Conservation (phyloP, 495 filamentous ascomycete genomes). For the Penicillium cosmopolitanum region DNA sequence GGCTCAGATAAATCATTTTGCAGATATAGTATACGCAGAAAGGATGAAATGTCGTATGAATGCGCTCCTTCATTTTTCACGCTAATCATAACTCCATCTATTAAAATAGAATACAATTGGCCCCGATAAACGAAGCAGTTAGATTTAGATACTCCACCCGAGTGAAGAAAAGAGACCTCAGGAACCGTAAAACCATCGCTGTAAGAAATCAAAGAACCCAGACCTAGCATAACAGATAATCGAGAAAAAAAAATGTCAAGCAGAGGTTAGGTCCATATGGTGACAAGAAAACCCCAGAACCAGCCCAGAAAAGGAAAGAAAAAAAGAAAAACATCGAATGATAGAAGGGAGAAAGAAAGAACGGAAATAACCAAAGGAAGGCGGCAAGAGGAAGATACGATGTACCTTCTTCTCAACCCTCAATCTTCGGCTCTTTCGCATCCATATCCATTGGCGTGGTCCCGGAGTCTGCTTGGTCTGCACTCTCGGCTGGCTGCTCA, state of each 20-base stretch:
- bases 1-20: too few species aligned
- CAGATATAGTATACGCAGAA: background rate
- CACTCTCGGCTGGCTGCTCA: slow-evolving; percentile 25
- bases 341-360: background rate
- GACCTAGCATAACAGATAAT: slow-evolving; percentile 5
- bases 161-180: background rate
- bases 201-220: slow-evolving; percentile 2
- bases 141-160: background rate
- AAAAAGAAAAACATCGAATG: slow-evolving; percentile 15
- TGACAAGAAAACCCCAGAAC: background rate
- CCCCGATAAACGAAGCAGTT: background rate
- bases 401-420: slow-evolving; percentile 17
- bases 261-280: slow-evolving; percentile 3
- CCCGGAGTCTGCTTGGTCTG: slow-evolving; percentile 33
- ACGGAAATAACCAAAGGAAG: too few species aligned
- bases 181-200: slow-evolving; percentile 4
- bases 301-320: slow-evolving; percentile 6
- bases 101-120: slow-evolving; percentile 1
- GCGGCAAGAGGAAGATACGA: too few species aligned
- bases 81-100: slow-evolving; percentile 2
- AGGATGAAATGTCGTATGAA: background rate
- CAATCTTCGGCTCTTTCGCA: slow-evolving; percentile 39
- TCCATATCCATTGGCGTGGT: slow-evolving; percentile 50
- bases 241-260: slow-evolving; percentile 15
- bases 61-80: slow-evolving; percentile 2